Base-by-base conservation (phyloP, 352 stramenopile species). In the Phytopythium montanum region DNA sequence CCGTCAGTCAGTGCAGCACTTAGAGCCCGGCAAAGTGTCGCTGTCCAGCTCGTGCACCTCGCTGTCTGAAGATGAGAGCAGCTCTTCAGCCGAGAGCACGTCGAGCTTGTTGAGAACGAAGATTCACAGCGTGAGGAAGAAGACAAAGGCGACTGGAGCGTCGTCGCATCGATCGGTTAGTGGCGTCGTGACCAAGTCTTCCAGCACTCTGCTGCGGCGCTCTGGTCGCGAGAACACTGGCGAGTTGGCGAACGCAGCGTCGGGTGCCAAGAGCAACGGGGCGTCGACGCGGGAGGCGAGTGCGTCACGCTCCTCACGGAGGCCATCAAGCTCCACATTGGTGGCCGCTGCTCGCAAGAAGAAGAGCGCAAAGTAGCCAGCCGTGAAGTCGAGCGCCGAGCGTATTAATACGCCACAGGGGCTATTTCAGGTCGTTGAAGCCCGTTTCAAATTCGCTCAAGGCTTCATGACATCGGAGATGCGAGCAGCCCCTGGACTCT, bases 11-110 rank as follows among this genome's bases (percentile, higher is more conserved):
- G 45, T 52, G 7, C 39, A 18, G 5, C 26, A 26, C 3, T 12
- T 7, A 5, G 38, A 39, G 5, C 9, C n/a, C 9, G 25, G 16
- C 8, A 59, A 59, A 28, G 16, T 50, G 3, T 33, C 29, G 18
- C 38, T 50, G 13, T 9, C 53, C n/a, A 80, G 57, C 25, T 82
- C 70, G 12, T 66, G 52, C 19, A 70, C 69, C 3, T 79, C 63
- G 25, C 55, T 72, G 21, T 84, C 69, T 13, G 66, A 71, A 5
- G 57, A 73, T 36, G 61, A 69, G 9, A 64, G 51, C 39, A 56
- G 65, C 29, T 60, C 41, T 3, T 45, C 58, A 5, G 55, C 62
- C 3, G 60, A 67, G 23, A 59, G 53, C 39, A 19, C 25, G 0
- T 19, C 38, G 9, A 39, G 39, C 14, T 39, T 28, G 0, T 21